A percentile compares a stretch with the other conserved stretches of the same genome.
Conservation (phyloP, 106 monocot genomes). For the Dioscorea zingiberensis region DNA sequence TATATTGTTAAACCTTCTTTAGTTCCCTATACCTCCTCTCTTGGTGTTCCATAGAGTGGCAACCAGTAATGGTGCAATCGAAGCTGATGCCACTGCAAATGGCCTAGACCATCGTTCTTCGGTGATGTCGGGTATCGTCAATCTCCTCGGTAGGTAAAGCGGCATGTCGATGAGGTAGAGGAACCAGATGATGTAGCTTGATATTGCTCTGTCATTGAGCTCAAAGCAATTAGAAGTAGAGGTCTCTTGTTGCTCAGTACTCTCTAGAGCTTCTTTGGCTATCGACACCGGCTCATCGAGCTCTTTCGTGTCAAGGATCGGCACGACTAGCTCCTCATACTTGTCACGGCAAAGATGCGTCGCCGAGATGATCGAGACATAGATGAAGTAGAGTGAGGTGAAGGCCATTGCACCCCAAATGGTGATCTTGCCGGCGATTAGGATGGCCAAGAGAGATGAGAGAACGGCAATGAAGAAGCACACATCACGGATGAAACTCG, state of each 20-base stretch:
- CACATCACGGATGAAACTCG: constrained; percentile 45
- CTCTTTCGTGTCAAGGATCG: constrained; percentile 18
- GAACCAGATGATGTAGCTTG: constrained; percentile 4
- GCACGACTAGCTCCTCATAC: constrained; percentile 11
- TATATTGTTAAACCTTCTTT: constrained; percentile 19
- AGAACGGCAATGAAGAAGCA: constrained; percentile 43
- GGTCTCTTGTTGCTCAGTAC: not conserved
- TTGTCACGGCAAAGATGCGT: constrained; percentile 29
- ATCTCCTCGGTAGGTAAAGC: constrained; percentile 37
- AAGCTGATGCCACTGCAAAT: constrained; percentile 34
- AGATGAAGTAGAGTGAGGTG: constrained; percentile 42
- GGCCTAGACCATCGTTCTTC: constrained; percentile 46
- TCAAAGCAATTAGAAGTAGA: not conserved
- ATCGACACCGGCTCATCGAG: not conserved
- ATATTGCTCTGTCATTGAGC: not conserved
- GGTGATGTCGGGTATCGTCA: constrained; percentile 43
- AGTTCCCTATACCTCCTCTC: not conserved
- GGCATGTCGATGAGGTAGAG: constrained; percentile 28
- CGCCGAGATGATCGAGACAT: constrained; percentile 34
- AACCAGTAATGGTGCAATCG: constrained; percentile 28
- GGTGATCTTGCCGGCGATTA: constrained; percentile 29
- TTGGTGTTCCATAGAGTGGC: constrained; percentile 32
- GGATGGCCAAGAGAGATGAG: constrained; percentile 29
- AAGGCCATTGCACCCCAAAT: constrained; percentile 38
- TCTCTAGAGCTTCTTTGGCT: not conserved